These are phyloP conservation scores for Linnemannia hyalina DNA, from an alignment of 192 early-diverging fungal species.

Conservation along the genomic window DNA sequence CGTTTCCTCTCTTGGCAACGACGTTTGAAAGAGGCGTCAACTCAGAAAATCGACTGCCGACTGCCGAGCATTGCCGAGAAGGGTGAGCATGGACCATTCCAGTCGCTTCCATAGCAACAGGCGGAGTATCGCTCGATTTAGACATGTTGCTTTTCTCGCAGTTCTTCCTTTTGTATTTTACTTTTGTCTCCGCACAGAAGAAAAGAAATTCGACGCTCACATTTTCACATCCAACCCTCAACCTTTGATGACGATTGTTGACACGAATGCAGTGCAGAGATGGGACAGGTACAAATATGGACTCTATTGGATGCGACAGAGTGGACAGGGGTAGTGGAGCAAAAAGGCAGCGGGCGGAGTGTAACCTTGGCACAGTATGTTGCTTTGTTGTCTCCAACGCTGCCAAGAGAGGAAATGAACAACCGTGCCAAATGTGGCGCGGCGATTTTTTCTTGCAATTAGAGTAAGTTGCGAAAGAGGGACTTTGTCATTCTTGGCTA, in stretches of 20 bases:
- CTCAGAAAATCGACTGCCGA: background rate
- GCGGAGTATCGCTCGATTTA: background rate
- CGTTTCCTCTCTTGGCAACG: conserved; percentile 1
- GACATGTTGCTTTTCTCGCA: background rate
- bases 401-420: conserved; percentile 3
- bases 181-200: background rate
- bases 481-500: background rate
- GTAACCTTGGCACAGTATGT: background rate
- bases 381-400: background rate
- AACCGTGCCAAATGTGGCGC: background rate
- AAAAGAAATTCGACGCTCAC: conserved; percentile 1
- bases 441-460: background rate
- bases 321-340: background rate
- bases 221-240: background rate
- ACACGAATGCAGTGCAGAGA: background rate
- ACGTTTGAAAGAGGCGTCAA: background rate
- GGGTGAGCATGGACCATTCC: background rate
- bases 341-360: background rate
- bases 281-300: conserved; percentile 1
- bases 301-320: background rate
- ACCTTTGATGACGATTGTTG: background rate
- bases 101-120: background rate
- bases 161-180: background rate
- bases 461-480: background rate
- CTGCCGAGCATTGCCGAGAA: too few species aligned